Evolutionary conservation across 2,329 filamentous ascomycete genomes (phyloP).

Genomic region (Colletotrichum lupini): DNA sequence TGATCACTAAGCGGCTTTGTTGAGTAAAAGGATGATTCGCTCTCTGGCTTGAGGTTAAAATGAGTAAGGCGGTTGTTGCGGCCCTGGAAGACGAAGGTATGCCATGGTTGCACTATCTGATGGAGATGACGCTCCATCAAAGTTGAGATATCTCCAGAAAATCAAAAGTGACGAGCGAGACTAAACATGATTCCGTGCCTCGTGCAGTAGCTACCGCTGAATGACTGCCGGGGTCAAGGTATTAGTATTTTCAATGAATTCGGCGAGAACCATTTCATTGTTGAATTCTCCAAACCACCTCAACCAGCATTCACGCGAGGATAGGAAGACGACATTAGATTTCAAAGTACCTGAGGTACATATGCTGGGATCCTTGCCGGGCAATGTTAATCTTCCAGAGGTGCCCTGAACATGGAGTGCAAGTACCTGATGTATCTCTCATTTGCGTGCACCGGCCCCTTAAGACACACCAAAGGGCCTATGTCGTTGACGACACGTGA

Average conservation of each 20-base stretch:
- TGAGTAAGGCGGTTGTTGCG: too few relatives aligned
- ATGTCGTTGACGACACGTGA: conserved; percentile 40
- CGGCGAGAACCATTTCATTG: background rate
- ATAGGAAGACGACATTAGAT: background rate
- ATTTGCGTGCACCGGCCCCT: background rate
- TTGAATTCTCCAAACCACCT: background rate
- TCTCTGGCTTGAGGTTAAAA: too few relatives aligned
- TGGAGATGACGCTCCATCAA: too few relatives aligned
- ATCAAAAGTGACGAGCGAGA: background rate
- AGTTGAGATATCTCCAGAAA: too few relatives aligned
- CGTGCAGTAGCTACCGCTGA: background rate
- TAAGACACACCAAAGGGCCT: conserved; percentile 5
- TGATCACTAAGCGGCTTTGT: background rate
- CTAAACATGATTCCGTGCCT: background rate
- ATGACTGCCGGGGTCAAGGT: background rate
- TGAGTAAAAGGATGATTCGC: background rate
- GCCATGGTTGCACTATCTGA: background rate
- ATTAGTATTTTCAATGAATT: background rate
- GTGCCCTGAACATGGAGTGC: too few relatives aligned
- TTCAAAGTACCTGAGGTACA: background rate
- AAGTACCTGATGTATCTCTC: background rate
- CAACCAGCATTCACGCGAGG: background rate
- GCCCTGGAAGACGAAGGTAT: background rate
- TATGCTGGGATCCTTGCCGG: too few relatives aligned
- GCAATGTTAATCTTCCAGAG: too few relatives aligned